Conservation (phyloP, 108 stramenopile genomes). For the Nitzschia sp. region DNA sequence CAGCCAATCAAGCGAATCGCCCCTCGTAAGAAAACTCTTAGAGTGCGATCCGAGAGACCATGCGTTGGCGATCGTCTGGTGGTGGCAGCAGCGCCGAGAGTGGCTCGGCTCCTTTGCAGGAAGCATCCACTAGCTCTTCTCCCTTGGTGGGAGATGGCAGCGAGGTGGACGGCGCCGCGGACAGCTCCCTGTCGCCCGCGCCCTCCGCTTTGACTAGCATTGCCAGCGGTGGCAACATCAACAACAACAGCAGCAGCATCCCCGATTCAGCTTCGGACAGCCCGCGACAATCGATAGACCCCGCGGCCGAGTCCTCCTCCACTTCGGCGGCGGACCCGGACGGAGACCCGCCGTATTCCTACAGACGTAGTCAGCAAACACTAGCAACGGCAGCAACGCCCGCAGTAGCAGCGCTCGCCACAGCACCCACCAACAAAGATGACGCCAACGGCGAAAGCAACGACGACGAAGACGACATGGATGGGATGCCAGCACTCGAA, state of each 20-base stretch:
- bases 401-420: not conserved
- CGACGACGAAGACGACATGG: constrained; percentile 9
- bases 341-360: constrained; percentile 27
- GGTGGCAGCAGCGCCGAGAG: not conserved
- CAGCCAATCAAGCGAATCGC: not conserved
- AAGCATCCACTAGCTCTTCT: not conserved
- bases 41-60: not conserved
- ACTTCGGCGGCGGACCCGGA: not conserved
- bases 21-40: too few relatives aligned
- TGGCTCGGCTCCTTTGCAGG: not conserved
- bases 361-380: constrained; percentile 8
- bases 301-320: not conserved
- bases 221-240: not conserved
- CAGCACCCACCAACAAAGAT: not conserved
- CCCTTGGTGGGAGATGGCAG: not conserved
- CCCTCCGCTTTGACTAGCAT: not conserved
- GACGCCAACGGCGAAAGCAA: too few relatives aligned
- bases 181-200: not conserved
- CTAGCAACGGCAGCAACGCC: not conserved
- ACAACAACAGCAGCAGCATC: not conserved
- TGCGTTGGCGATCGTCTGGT: not conserved
- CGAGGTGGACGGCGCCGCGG: not conserved
- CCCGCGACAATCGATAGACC: not conserved
- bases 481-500: not conserved
- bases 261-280: not conserved